Conservation (phyloP, 2,329 filamentous ascomycete species). For the Diaporthe batatas region DNA sequence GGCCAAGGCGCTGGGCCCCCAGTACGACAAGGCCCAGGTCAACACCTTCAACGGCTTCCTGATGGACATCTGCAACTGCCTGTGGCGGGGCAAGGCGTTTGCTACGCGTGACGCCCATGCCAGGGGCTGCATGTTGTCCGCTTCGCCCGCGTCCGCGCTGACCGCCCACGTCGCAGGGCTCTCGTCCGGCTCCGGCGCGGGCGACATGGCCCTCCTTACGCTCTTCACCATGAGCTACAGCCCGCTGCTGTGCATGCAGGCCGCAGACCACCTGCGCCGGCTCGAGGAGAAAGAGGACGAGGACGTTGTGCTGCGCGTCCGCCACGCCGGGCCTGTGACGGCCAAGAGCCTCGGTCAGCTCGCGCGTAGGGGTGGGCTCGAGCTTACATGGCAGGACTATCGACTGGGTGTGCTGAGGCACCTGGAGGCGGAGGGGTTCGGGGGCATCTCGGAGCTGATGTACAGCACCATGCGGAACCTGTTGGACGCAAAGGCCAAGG, state of each 20-base stretch:
- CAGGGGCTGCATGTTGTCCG: constrained; percentile 63
- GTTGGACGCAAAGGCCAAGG: constrained; percentile 61
- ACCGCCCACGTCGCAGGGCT: constrained; percentile 63
- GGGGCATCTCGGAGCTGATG: constrained; percentile 78
- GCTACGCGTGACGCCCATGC: constrained; percentile 73
- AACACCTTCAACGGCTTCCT: constrained; percentile 84
- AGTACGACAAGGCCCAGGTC: constrained; percentile 72
- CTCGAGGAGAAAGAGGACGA: constrained; percentile 69
- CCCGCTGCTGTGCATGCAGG: constrained; percentile 67
- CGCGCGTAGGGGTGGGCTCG: constrained; percentile 74
- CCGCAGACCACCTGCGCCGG: constrained; percentile 67
- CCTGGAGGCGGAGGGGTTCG: constrained; percentile 73
- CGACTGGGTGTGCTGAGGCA: constrained; percentile 78
- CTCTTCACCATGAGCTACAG: constrained; percentile 72
- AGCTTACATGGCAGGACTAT: constrained; percentile 80
- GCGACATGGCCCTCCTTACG: constrained; percentile 58
- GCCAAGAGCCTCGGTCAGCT: constrained; percentile 75
- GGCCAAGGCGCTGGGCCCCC: constrained; percentile 47
- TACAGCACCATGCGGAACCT: constrained; percentile 85
- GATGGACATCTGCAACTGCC: constrained; percentile 87
- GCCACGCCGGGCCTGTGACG: constrained; percentile 78
- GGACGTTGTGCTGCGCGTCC: constrained; percentile 55
- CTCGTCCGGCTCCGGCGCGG: constrained; percentile 53
- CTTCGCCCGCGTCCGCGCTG: constrained; percentile 59
- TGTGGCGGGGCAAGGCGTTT: constrained; percentile 84